Evolutionary conservation across 192 early-diverging fungal species (phyloP).

Genomic region (Helicostylum pulchrum): DNA sequence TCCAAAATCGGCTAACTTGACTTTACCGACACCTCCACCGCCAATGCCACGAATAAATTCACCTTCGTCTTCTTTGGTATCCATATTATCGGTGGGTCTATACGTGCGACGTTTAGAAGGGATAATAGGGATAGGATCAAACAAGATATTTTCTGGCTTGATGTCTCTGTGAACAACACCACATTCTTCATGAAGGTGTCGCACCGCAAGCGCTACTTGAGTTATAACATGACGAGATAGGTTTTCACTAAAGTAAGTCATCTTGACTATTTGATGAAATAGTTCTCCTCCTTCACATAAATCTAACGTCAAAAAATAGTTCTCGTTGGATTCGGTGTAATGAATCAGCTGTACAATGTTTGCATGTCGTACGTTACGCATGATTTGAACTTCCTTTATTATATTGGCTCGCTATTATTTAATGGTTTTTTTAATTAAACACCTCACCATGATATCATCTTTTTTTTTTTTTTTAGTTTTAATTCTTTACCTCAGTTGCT

Average conservation of each 20-base stretch:
- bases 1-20: constrained; percentile 91
- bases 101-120: constrained; percentile 35
- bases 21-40: constrained; percentile 77
- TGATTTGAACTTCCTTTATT: constrained; percentile 83
- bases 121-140: constrained; percentile 67
- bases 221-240: constrained; percentile 76
- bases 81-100: constrained; percentile 42
- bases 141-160: constrained; percentile 88
- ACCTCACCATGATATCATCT: constrained; percentile 7
- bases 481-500: constrained; percentile 19
- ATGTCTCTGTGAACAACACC: constrained; percentile 87
- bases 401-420: constrained; percentile 68
- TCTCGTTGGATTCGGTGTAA: constrained; percentile 70
- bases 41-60: constrained; percentile 68
- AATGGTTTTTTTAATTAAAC: not conserved
- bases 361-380: constrained; percentile 70
- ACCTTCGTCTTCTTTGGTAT: constrained; percentile 71
- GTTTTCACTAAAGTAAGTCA: constrained; percentile 80
- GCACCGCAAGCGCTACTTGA: constrained; percentile 81
- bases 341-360: constrained; percentile 75
- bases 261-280: constrained; percentile 79
- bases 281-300: constrained; percentile 84
- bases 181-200: constrained; percentile 78
- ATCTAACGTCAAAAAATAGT: constrained; percentile 81
- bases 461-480: not conserved